Evolutionary conservation across 306 rosid species (phyloP).

Genomic region (Gastrolobium villosum): DNA sequence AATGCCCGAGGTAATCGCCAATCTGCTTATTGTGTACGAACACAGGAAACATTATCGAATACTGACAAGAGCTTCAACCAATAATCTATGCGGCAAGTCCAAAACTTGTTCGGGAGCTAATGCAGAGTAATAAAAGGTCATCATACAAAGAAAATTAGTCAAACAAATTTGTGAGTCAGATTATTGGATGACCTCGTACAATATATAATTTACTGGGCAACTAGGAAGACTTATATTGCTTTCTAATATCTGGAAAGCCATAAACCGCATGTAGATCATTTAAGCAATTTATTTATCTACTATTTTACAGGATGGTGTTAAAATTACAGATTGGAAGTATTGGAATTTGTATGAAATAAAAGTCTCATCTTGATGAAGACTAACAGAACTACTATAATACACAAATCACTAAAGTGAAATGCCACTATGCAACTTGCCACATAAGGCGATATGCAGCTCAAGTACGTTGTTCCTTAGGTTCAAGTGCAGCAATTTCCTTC

Average conservation of each 20-base stretch:
- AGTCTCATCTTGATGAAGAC: constrained; percentile 46
- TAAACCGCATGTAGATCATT: constrained; percentile 41
- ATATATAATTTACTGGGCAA: constrained; percentile 47
- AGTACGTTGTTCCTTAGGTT: constrained; percentile 54
- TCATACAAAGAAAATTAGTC: constrained; percentile 10
- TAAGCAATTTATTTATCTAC: constrained; percentile 79
- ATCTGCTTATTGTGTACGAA: not conserved
- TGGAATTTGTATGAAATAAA: constrained; percentile 27
- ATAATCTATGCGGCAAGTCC: not conserved
- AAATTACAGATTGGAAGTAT: constrained; percentile 55
- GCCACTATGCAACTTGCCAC: constrained; percentile 39
- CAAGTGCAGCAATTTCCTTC: constrained; percentile 89
- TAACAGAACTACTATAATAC: constrained; percentile 54
- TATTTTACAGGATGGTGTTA: constrained; percentile 50
- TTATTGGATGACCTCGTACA: constrained; percentile 40
- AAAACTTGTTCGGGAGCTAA: not conserved
- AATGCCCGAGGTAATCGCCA: not conserved
- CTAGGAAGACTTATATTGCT: constrained; percentile 31
- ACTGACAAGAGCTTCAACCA: not conserved
- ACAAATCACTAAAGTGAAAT: constrained; percentile 48
- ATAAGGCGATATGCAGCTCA: constrained; percentile 43
- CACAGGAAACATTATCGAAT: not conserved
- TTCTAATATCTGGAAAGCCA: constrained; percentile 40
- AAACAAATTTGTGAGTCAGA: constrained; percentile 21
- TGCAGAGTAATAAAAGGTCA: not conserved